Conservation (phyloP, 345 rosid genomes). For the Rhodamnia rubescens region DNA sequence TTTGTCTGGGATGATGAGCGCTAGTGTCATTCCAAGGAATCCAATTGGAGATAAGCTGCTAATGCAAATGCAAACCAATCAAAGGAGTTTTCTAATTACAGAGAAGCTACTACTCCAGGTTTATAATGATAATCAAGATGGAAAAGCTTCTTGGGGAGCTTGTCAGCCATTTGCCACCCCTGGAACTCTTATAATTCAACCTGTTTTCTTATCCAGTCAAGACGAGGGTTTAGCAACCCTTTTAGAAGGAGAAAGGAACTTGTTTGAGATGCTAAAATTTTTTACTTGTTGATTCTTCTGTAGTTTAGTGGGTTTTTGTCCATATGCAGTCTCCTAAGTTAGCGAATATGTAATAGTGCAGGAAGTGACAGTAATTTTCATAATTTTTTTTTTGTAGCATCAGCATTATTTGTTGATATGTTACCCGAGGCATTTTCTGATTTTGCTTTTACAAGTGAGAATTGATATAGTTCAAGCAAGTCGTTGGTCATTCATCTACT, state of each 20-base stretch:
- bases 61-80: neutral
- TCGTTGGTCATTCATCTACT: neutral
- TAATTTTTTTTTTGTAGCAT: neutral
- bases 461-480: neutral
- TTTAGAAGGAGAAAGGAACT: neutral
- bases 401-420: neutral
- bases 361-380: neutral
- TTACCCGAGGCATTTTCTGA: neutral
- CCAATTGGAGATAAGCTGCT: neutral
- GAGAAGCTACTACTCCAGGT: neutral
- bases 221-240: neutral
- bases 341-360: neutral
- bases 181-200: neutral
- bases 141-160: neutral
- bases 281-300: neutral
- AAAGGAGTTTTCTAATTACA: neutral
- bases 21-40: neutral
- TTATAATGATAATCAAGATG: neutral
- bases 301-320: neutral
- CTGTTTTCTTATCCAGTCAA: neutral
- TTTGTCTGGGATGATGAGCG: neutral
- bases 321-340: neutral
- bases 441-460: neutral
- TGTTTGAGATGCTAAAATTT: neutral
- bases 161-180: neutral